These are phyloP conservation scores for Bocquillonia castaneifolia DNA, from an alignment of 441 rosid genomes.

Conservation along the genomic window DNA sequence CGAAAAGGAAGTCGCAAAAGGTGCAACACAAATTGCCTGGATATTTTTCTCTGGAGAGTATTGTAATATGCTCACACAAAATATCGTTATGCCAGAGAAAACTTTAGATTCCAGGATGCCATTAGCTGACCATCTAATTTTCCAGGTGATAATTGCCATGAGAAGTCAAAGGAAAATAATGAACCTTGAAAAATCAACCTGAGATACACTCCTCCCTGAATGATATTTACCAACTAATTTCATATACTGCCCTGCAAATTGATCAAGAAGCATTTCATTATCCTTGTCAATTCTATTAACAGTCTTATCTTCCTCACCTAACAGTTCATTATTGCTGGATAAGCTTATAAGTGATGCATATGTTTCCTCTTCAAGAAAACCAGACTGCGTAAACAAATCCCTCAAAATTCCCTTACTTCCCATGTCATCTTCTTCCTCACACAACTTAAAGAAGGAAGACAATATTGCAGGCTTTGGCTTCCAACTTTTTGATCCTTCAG, in stretches of 20 bases:
- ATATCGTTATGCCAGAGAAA: neutral
- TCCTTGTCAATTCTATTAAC: slow-evolving; percentile 17
- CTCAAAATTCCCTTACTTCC: slow-evolving; percentile 40
- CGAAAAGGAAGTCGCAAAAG: neutral
- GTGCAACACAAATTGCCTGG: neutral
- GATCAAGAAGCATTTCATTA: slow-evolving; percentile 32
- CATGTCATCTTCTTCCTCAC: slow-evolving; percentile 51
- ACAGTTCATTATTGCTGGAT: slow-evolving; percentile 17
- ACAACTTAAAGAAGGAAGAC: slow-evolving; percentile 41
- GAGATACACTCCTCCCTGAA: neutral
- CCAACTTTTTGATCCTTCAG: slow-evolving; percentile 60
- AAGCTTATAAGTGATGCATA: slow-evolving; percentile 44
- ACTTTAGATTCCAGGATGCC: neutral
- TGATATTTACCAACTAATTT: neutral
- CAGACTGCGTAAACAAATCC: slow-evolving; percentile 45
- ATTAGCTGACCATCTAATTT: neutral
- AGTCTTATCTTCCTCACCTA: slow-evolving; percentile 10
- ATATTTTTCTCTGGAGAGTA: neutral
- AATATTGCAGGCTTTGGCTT: slow-evolving; percentile 61
- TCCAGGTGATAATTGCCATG: slow-evolving; percentile 6
- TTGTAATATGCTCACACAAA: neutral
- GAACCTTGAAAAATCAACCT: neutral
- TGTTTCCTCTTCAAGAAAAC: slow-evolving; percentile 42
- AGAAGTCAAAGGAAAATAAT: neutral
- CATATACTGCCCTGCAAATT: slow-evolving; percentile 31